These are phyloP conservation scores for Cytospora piceicola DNA, from an alignment of 2,329 filamentous ascomycete genomes.

Conservation along the genomic window DNA sequence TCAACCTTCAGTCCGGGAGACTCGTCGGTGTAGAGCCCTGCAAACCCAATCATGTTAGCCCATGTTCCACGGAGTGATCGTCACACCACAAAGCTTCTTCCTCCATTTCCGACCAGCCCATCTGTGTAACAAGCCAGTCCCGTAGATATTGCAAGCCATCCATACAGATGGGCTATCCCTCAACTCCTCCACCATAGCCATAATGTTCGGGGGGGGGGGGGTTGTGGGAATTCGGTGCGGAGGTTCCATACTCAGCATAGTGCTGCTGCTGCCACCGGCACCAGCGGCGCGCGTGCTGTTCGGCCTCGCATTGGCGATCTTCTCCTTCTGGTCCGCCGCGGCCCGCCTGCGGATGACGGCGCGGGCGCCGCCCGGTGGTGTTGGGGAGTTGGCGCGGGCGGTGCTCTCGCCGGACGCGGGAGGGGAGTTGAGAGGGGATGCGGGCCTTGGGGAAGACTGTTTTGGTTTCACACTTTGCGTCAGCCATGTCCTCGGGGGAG, in stretches of 20 bases:
- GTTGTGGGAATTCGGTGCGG: no score
- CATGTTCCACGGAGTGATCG: not conserved
- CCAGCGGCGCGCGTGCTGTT: conserved; percentile 91
- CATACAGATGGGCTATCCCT: not conserved
- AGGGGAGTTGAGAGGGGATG: conserved; percentile 60
- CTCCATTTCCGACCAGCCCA: not conserved
- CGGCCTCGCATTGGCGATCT: conserved; percentile 89
- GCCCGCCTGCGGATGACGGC: conserved; percentile 94
- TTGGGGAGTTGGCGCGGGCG: conserved; percentile 77
- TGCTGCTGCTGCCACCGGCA: conserved; percentile 94
- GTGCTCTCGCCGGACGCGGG: conserved; percentile 69
- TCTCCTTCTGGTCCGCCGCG: conserved; percentile 96
- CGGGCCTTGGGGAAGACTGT: conserved; percentile 63
- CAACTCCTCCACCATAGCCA: not conserved
- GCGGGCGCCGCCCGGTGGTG: conserved; percentile 89
- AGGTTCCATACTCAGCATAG: conserved; percentile 82
- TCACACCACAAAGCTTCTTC: not conserved
- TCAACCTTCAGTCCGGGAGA: conserved; percentile 97
- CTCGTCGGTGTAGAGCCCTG: conserved; percentile 96
- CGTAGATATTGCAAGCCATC: not conserved
- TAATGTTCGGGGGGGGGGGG: not conserved
- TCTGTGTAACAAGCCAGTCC: conserved; percentile 35
- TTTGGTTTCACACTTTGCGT: conserved; percentile 32
- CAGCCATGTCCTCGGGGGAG: conserved; percentile 7
- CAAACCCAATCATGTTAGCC: conserved; percentile 12